Percentiles rank a stretch among this genome's conserved stretches.
phyloP scores from a whole-genome alignment of 768 basidiomycete species.

The Austroboletus eburneus region DNA sequence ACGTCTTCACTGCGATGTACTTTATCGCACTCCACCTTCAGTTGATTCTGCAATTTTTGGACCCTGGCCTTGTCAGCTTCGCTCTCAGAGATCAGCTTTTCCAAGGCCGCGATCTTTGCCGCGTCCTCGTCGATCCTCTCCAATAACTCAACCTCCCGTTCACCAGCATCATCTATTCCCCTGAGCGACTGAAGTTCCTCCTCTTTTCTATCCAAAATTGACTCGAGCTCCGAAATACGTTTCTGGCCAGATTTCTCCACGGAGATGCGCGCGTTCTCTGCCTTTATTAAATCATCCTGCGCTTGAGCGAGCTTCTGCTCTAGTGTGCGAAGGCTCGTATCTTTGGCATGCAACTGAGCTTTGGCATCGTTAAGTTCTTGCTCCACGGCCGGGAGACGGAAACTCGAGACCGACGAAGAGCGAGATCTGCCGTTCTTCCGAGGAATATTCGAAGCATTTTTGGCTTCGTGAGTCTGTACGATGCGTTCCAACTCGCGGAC shows the following conservation, averaged over 20 bases:
- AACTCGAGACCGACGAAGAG: conserved; percentile 56
- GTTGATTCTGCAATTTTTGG: conserved; percentile 37
- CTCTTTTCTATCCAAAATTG: conserved; percentile 49
- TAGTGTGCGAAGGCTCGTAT: conserved; percentile 38
- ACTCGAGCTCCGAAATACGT: conserved; percentile 43
- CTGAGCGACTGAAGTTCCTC: conserved; percentile 51
- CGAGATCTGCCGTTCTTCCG: conserved; percentile 42
- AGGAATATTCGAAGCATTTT: conserved; percentile 28
- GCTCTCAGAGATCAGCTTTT: conserved; percentile 43
- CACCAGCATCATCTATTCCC: conserved; percentile 36
- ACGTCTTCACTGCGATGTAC: conserved; percentile 39
- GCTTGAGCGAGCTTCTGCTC: conserved; percentile 47
- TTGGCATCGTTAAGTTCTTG: conserved; percentile 51
- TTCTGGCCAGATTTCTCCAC: conserved; percentile 43
- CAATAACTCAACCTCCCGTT: conserved; percentile 58
- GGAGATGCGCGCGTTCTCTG: conserved; percentile 59
- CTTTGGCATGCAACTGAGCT: conserved; percentile 40
- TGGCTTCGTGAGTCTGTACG: conserved; percentile 34
- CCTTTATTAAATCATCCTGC: conserved; percentile 46
- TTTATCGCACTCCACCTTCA: conserved; percentile 42
- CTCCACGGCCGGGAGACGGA: conserved; percentile 49
- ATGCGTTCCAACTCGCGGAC: conserved; percentile 54
- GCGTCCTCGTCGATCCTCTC: conserved; percentile 72
- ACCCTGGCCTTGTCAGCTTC: conserved; percentile 34
- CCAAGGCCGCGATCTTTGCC: conserved; percentile 56